Evolutionary conservation across 352 stramenopile genomes (phyloP).

Genomic region (Phytophthora quininea): DNA sequence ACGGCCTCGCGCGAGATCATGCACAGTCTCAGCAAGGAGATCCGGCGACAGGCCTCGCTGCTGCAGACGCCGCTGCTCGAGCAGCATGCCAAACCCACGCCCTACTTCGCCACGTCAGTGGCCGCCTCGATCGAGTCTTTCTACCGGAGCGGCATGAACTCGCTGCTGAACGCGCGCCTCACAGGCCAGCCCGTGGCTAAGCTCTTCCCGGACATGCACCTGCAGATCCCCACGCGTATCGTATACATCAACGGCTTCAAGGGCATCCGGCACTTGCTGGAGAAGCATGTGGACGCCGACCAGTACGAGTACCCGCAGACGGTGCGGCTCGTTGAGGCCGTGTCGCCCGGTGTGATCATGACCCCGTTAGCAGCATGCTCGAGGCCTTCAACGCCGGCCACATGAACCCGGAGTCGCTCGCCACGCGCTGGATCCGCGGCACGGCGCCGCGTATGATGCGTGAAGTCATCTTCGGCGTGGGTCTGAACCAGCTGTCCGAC

Average conservation of each 20-base stretch:
- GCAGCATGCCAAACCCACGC: constrained; percentile 90
- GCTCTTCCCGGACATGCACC: constrained; percentile 94
- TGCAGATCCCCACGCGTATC: constrained; percentile 93
- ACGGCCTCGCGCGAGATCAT: constrained; percentile 83
- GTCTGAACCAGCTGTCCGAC: constrained; percentile 93
- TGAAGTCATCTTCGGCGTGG: constrained; percentile 94
- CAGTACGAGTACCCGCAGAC: constrained; percentile 81
- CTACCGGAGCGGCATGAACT: constrained; percentile 93
- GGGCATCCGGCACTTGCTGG: constrained; percentile 81
- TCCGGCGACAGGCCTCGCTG: constrained; percentile 83
- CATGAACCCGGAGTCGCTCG: constrained; percentile 92
- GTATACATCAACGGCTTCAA: constrained; percentile 96
- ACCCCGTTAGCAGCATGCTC: constrained; percentile 91
- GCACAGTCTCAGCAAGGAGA: constrained; percentile 88
- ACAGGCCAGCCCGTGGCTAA: constrained; percentile 77
- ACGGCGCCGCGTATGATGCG: constrained; percentile 83
- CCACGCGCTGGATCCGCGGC: constrained; percentile 90
- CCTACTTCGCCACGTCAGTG: constrained; percentile 91
- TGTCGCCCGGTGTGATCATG: constrained; percentile 93
- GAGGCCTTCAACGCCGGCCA: constrained; percentile 94
- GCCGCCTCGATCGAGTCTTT: constrained; percentile 93
- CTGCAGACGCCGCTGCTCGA: constrained; percentile 90
- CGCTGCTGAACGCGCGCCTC: constrained; percentile 89
- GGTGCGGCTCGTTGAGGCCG: constrained; percentile 79
- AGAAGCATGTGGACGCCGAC: constrained; percentile 87